phyloP scores from a whole-genome alignment of 352 stramenopile species.

The Phytophthora melonis region DNA sequence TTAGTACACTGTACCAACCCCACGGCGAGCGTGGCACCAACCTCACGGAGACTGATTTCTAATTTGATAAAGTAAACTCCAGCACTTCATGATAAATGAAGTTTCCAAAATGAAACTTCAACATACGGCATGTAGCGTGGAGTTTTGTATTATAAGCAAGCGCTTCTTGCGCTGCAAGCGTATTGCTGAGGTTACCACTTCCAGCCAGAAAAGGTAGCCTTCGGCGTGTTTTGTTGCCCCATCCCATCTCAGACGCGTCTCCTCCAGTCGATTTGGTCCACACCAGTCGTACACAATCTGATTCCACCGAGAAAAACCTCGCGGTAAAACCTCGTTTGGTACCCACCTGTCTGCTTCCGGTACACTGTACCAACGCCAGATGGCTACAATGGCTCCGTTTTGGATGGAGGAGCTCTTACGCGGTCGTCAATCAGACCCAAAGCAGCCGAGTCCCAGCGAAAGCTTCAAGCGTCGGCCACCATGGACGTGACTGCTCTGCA shows the following conservation, averaged over 20 bases:
- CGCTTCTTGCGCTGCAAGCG: too few relatives aligned
- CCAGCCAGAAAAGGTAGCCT: not conserved
- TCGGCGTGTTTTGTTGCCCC: not conserved
- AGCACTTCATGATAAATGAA: too few relatives aligned
- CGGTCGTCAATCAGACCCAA: constrained; percentile 34
- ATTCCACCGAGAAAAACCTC: constrained; percentile 17
- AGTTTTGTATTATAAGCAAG: too few relatives aligned
- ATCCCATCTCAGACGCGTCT: constrained; percentile 30
- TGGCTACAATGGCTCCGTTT: constrained; percentile 24
- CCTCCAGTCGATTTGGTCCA: constrained; percentile 38
- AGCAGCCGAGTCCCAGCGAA: constrained; percentile 25
- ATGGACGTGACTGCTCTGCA: constrained; percentile 92
- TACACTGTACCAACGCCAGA: not conserved
- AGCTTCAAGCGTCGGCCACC: constrained; percentile 15
- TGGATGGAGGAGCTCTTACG: constrained; percentile 2
- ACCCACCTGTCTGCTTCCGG: constrained; percentile 8
- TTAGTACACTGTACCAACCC: too few relatives aligned
- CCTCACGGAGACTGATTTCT: too few relatives aligned
- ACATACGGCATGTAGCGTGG: too few relatives aligned
- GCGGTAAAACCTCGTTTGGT: constrained; percentile 25
- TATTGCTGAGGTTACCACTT: too few relatives aligned
- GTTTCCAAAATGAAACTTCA: too few relatives aligned
- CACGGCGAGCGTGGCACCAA: too few relatives aligned
- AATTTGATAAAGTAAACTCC: too few relatives aligned
- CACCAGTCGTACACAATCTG: constrained; percentile 11